phyloP scores from a whole-genome alignment of 495 filamentous ascomycete genomes.

The Penicillium robsamsonii region DNA sequence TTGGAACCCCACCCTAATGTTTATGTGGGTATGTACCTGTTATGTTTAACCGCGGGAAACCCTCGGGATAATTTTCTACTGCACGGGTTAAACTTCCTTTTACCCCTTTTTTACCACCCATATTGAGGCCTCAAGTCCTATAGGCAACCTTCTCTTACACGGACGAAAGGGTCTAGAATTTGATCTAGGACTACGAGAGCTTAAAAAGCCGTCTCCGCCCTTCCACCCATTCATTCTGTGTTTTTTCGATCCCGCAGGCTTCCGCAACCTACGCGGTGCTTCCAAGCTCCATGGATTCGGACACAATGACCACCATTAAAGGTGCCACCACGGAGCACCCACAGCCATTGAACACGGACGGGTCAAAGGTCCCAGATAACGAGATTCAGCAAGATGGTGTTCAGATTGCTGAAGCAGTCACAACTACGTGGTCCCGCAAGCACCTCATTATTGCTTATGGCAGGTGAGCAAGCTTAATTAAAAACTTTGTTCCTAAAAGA shows the following conservation, averaged over 20 bases:
- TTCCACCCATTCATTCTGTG: background rate
- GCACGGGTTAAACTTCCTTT: background rate
- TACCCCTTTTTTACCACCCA: no score
- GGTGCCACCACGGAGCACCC: background rate
- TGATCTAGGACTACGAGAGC: background rate
- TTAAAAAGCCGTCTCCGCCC: background rate
- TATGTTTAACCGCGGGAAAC: no score
- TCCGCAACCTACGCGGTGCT: background rate
- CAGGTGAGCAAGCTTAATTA: slow-evolving; percentile 14
- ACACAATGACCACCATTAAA: background rate
- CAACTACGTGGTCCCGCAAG: slow-evolving; percentile 23
- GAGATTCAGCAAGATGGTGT: slow-evolving; percentile 26
- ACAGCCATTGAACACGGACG: background rate
- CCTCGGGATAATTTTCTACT: background rate
- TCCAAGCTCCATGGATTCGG: background rate
- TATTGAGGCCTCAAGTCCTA: background rate
- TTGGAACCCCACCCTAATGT: background rate
- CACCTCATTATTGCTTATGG: slow-evolving; percentile 24
- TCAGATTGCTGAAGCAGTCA: slow-evolving; percentile 28
- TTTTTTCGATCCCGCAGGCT: background rate
- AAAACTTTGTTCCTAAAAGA: background rate
- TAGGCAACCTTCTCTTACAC: background rate
- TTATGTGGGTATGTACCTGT: no score
- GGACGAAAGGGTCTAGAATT: background rate
- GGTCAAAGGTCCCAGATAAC: background rate